A percentile compares a stretch with the other conserved stretches of the same genome.
Conservation (phyloP, 495 filamentous ascomycete genomes). For the Xylaria intraflava region DNA sequence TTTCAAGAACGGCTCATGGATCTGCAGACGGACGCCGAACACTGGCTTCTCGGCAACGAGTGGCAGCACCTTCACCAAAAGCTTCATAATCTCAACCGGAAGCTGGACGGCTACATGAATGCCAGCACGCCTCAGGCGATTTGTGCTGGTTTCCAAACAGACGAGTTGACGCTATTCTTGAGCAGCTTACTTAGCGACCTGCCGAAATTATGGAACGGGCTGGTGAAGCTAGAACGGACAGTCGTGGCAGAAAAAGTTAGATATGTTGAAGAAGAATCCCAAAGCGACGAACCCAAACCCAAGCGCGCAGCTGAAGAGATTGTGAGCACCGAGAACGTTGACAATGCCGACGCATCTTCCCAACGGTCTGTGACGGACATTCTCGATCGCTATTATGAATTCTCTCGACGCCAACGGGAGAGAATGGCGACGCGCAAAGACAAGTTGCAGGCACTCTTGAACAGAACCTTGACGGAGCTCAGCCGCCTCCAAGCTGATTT, state of each 20-base stretch:
- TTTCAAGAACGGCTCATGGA: background rate
- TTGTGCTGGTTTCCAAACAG: background rate
- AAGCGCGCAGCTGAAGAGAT: background rate
- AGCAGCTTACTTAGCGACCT: background rate
- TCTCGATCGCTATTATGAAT: background rate
- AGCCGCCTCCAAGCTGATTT: background rate
- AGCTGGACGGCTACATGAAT: background rate
- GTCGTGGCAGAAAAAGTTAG: background rate
- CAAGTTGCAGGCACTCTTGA: background rate
- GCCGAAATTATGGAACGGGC: background rate
- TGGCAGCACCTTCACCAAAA: background rate
- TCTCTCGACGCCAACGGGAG: background rate
- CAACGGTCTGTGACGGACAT: background rate
- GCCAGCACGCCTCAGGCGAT: background rate
- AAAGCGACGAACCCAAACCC: background rate
- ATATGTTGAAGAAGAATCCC: background rate
- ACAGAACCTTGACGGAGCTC: background rate
- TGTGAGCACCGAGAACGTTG: background rate
- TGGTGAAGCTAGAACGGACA: background rate
- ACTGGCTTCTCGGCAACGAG: background rate
- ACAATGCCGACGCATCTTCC: background rate
- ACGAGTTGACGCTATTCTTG: background rate
- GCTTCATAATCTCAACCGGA: background rate
- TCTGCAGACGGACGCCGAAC: background rate
- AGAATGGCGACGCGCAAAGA: conserved; percentile 1